Conservation (phyloP, 441 rosid genomes). For the Gossypium davidsonii region DNA sequence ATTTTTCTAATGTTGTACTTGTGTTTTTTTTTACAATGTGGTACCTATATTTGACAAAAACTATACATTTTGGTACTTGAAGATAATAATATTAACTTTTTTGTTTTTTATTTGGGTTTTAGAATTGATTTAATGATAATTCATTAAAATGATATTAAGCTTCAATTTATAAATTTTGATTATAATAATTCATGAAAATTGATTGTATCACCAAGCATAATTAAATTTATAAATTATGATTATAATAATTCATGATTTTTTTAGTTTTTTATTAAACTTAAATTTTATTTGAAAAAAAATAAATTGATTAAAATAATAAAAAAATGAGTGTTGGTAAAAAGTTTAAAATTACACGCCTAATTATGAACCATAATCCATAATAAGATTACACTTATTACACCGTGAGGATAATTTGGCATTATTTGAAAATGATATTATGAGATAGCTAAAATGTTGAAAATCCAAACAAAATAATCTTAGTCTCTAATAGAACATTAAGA, state of each 20-base stretch:
- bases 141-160: neutral
- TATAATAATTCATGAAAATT: neutral
- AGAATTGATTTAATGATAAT: no score
- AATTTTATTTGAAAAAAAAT: neutral
- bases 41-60: no score
- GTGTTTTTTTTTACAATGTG: no score
- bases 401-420: neutral
- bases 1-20: no score
- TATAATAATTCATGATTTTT: neutral
- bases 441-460: neutral
- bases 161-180: no score
- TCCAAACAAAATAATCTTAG: neutral
- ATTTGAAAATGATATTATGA: neutral
- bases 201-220: neutral
- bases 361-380: neutral
- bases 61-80: no score
- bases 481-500: no score
- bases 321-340: neutral
- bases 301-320: neutral
- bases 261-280: neutral
- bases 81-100: no score
- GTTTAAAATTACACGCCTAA: neutral
- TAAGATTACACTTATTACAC: neutral
- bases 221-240: neutral
- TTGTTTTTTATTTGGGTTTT: no score